These are phyloP conservation scores for Articulospora tetracladia DNA, from an alignment of 495 filamentous ascomycete species.

Conservation along the genomic window DNA sequence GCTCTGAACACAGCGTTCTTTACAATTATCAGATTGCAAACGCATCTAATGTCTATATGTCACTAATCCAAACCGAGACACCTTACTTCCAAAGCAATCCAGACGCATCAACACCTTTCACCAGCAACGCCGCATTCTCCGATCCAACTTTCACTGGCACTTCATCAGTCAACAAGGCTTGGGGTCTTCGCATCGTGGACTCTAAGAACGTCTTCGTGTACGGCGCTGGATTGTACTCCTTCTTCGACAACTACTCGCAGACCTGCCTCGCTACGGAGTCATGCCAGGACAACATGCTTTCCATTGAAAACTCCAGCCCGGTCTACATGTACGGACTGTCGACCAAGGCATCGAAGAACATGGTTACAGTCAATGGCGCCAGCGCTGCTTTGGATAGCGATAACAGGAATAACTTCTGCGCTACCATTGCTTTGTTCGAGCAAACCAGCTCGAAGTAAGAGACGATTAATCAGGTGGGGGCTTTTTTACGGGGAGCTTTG, in stretches of 20 bases:
- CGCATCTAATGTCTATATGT: conserved; percentile 80
- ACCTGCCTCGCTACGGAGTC: conserved; percentile 67
- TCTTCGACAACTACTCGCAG: conserved; percentile 85
- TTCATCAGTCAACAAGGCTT: conserved; percentile 66
- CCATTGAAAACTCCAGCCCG: conserved; percentile 63
- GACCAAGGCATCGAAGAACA: conserved; percentile 84
- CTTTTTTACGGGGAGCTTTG: neutral
- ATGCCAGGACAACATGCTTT: conserved; percentile 87
- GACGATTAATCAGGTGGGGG: neutral
- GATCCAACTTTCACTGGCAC: conserved; percentile 73
- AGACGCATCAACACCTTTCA: conserved; percentile 62
- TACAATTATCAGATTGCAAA: conserved; percentile 81
- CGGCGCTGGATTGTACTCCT: conserved; percentile 78
- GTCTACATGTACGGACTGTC: conserved; percentile 75
- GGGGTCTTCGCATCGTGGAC: conserved; percentile 75
- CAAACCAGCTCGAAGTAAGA: neutral
- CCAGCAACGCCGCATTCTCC: conserved; percentile 54
- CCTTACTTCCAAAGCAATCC: conserved; percentile 92
- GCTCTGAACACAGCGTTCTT: conserved; percentile 82
- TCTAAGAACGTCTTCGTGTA: conserved; percentile 67
- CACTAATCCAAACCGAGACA: conserved; percentile 85
- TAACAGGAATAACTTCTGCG: conserved; percentile 72
- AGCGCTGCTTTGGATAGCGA: conserved; percentile 54
- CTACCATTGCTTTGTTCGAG: conserved; percentile 65
- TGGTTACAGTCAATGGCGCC: conserved; percentile 65